Base-by-base conservation (phyloP, 495 filamentous ascomycete genomes). In the Penicillium odoratum region DNA sequence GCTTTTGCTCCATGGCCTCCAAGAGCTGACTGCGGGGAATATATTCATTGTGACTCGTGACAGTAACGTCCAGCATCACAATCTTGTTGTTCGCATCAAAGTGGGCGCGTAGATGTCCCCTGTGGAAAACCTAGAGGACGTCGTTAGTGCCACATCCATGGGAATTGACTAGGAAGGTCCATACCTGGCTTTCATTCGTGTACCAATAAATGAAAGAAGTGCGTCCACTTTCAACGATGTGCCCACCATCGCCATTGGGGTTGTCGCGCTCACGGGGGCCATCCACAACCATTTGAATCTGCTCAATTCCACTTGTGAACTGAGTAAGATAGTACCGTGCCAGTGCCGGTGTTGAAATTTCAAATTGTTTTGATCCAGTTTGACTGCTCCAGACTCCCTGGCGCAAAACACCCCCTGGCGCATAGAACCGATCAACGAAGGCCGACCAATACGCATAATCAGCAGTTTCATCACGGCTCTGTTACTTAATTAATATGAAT, bases 281-380 rank as follows among this genome's bases (percentile, higher is more conserved):
- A 59, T 85, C 82, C 49, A 92, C 75, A 16, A 89, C 79, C 76
- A 96, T 81, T 66, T 94, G 90, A 49, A 97, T 89, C 21, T 81
- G 85, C 48, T 80, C 82, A 38, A 96, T 85, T 5, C 91, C 90
- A 54, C 88, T 93, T n/a, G 87, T 85, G 62, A 90, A 95, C 60
- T 93, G 88, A 0, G 87, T 90, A 49, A 85, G 76, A 68, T 93
- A 95, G 62, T 90, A 96, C 48, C 91, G 85, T 15, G 92, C 81
- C 18, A 97, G 71, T 1, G 88, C 85, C 7, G 89, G 81, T 31
- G 83, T 87, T 3, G 85, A 79, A 44, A 97, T 89, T 61, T 93
- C 91, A 56, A 88, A 94, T 51, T 87, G 83, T 69, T 94, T 96
- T 11, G 71, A 66, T 21, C 75, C 74, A 16, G 78, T 72, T 29